Conservation (phyloP, 1,139 yeast genomes). For the Groenewaldozyma sp. region DNA sequence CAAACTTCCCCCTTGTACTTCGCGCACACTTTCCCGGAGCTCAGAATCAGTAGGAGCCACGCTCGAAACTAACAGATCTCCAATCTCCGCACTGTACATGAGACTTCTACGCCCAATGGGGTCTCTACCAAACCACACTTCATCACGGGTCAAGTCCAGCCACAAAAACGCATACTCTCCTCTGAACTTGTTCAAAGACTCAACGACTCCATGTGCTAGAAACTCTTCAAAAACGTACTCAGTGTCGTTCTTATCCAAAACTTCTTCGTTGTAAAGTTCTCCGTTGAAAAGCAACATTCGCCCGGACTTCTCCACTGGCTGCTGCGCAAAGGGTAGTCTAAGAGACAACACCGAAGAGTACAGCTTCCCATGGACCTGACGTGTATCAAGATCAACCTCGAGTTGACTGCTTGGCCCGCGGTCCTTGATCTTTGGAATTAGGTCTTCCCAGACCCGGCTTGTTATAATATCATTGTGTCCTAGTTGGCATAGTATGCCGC, state of each 20-base stretch:
- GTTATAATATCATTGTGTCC: background rate
- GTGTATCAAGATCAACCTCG: constrained; percentile 1
- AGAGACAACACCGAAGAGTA: constrained; percentile 66
- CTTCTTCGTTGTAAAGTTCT: constrained; percentile 61
- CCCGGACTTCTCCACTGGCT: constrained; percentile 42
- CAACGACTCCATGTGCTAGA: constrained; percentile 19
- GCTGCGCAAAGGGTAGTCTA: constrained; percentile 65
- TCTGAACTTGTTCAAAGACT: constrained; percentile 34
- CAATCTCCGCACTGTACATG: constrained; percentile 21
- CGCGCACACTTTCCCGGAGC: constrained; percentile 12
- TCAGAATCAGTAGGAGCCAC: constrained; percentile 12
- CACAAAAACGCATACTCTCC: constrained; percentile 79
- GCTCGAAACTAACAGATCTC: constrained; percentile 5
- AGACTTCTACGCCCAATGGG: constrained; percentile 72
- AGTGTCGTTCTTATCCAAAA: constrained; percentile 43
- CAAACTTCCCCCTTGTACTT: constrained; percentile 27
- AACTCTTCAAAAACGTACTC: constrained; percentile 32
- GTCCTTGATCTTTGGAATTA: constrained; percentile 12
- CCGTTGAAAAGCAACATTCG: constrained; percentile 69
- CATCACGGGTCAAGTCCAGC: constrained; percentile 35
- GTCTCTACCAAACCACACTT: constrained; percentile 73
- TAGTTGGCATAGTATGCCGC: constrained; percentile 19
- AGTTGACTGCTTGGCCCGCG: constrained; percentile 21
- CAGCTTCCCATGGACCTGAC: background rate
- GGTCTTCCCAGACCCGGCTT: constrained; percentile 6